Conservation (phyloP, 495 filamentous ascomycete species). For the Penicillium lividum region DNA sequence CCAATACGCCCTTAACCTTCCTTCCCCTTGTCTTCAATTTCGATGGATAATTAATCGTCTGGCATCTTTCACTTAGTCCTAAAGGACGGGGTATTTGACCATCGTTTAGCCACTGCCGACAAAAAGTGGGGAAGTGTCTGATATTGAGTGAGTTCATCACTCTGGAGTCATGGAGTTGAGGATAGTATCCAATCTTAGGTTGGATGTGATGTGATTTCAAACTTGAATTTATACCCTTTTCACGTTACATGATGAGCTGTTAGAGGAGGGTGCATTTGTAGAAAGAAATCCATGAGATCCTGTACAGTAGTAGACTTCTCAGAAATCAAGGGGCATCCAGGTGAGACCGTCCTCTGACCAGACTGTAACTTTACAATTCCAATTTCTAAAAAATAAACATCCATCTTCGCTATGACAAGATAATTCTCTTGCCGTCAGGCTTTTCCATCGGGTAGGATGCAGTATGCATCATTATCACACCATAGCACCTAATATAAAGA, state of each 20-base stretch:
- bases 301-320: background rate
- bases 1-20: background rate
- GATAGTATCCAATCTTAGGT: background rate
- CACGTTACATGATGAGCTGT: background rate
- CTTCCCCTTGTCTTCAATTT: background rate
- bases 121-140: background rate
- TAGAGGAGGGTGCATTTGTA: background rate
- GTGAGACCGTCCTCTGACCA: background rate
- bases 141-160: slow-evolving; percentile 4
- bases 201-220: background rate
- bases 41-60: background rate
- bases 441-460: background rate
- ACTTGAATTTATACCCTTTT: background rate
- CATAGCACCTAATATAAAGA: background rate
- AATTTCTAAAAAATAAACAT: background rate
- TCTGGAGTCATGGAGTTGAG: slow-evolving; percentile 13
- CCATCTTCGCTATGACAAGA: background rate
- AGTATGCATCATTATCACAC: background rate
- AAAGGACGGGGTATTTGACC: background rate
- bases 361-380: background rate
- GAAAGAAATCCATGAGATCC: background rate
- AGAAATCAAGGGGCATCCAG: background rate
- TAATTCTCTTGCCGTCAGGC: too few relatives aligned
- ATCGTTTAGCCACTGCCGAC: background rate
- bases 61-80: background rate